These are phyloP conservation scores for Ceratocystis smalleyi DNA, from an alignment of 2,329 filamentous ascomycete genomes.

Conservation along the genomic window DNA sequence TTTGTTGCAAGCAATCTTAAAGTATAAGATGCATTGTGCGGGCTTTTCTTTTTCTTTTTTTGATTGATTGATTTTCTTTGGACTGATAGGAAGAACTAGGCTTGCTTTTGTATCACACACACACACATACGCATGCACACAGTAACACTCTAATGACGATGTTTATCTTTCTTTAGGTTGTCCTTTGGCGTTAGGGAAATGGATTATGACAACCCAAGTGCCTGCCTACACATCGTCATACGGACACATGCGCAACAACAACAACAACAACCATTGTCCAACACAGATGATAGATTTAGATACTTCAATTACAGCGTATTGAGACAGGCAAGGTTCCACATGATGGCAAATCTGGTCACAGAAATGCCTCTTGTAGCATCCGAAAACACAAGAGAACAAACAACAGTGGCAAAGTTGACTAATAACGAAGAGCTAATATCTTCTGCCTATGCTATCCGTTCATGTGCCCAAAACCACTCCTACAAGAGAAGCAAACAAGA, in stretches of 20 bases:
- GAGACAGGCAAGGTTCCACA: not conserved
- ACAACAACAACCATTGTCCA: not conserved
- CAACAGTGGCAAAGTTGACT: too few species aligned
- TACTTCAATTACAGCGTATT: not conserved
- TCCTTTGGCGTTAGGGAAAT: not conserved
- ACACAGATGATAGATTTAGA: not conserved
- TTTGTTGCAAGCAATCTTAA: conserved; percentile 1
- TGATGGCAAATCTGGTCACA: not conserved
- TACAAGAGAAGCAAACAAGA: too few species aligned
- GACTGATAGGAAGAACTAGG: not conserved
- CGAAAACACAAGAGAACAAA: not conserved
- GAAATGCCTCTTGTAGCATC: not conserved
- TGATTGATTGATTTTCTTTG: not conserved
- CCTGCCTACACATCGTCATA: not conserved
- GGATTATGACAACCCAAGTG: not conserved
- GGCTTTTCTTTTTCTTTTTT: not conserved
- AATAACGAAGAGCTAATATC: too few species aligned
- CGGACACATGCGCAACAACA: not conserved
- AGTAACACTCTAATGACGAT: not conserved
- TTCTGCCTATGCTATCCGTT: too few species aligned
- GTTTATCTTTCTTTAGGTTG: not conserved
- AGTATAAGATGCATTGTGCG: not conserved
- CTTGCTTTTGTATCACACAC: not conserved
- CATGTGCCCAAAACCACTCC: too few species aligned
- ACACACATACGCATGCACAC: too few species aligned